Percentiles rank a stretch among this genome's conserved stretches.
Conservation (phyloP, 2,329 filamentous ascomycete genomes). For the Eutypa lata region DNA sequence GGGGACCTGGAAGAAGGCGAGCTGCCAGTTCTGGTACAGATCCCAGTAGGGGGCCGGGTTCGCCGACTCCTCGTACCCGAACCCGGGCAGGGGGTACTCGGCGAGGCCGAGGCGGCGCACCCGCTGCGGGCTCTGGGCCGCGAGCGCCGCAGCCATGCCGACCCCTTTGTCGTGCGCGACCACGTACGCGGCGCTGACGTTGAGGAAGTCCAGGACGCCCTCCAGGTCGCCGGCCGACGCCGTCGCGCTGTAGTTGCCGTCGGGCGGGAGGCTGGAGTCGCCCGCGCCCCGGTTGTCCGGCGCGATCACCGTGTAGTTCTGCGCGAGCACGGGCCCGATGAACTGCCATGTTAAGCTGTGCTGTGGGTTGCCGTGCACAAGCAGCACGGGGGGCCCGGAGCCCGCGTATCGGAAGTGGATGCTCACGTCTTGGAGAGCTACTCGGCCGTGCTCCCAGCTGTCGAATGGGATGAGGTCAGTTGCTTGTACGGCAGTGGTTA, state of each 20-base stretch:
- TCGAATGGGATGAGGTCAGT: slow-evolving; percentile 24
- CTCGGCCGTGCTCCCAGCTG: slow-evolving; percentile 33
- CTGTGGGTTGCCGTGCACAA: slow-evolving; percentile 40
- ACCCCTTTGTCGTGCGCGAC: slow-evolving; percentile 45
- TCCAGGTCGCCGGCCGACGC: slow-evolving; percentile 37
- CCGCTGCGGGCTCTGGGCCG: slow-evolving; percentile 31
- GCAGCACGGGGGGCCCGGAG: slow-evolving; percentile 35
- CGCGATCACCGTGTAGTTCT: slow-evolving; percentile 41
- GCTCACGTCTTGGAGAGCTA: slow-evolving; percentile 35
- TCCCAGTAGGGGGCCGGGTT: slow-evolving; percentile 32
- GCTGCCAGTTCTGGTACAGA: slow-evolving; percentile 38
- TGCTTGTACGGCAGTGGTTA: slow-evolving; percentile 2
- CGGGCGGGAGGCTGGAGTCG: slow-evolving; percentile 35
- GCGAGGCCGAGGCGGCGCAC: slow-evolving; percentile 33
- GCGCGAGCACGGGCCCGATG: slow-evolving; percentile 34
- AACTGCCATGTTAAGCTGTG: slow-evolving; percentile 37
- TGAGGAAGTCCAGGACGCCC: slow-evolving; percentile 39
- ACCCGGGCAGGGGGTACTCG: slow-evolving; percentile 41
- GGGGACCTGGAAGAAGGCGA: slow-evolving; percentile 43
- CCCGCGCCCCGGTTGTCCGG: slow-evolving; percentile 40
- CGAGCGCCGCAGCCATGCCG: slow-evolving; percentile 38
- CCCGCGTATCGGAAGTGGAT: slow-evolving; percentile 41
- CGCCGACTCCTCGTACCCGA: slow-evolving; percentile 33
- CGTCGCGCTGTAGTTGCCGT: slow-evolving; percentile 37
- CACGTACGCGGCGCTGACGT: slow-evolving; percentile 38